These are phyloP conservation scores for Quambalaria eucalypti DNA, from an alignment of 1,284 basidiomycete species.

Conservation along the genomic window DNA sequence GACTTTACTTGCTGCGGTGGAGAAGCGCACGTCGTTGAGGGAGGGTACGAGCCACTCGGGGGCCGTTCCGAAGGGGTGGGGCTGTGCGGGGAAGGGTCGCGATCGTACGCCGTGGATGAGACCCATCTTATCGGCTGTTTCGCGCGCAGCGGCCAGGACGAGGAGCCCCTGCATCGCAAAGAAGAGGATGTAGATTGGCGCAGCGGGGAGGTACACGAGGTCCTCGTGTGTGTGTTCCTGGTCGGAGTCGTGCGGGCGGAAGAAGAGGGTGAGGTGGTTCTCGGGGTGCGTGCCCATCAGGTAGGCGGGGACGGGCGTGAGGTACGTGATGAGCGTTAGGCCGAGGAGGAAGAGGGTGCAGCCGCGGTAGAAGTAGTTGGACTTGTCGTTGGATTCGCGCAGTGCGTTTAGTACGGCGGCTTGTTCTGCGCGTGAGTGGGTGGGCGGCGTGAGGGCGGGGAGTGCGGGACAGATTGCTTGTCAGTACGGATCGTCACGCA, in stretches of 20 bases:
- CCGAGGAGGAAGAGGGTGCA: constrained; percentile 25
- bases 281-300: constrained; percentile 38
- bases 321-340: constrained; percentile 17
- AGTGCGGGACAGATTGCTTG: neutral
- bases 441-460: neutral
- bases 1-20: constrained; percentile 9
- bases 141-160: constrained; percentile 20
- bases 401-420: constrained; percentile 28
- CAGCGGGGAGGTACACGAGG: constrained; percentile 39
- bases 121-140: constrained; percentile 26
- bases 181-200: constrained; percentile 41
- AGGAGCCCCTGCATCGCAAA: constrained; percentile 23
- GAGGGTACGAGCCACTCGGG: constrained; percentile 32
- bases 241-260: constrained; percentile 21
- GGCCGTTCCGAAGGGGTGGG: constrained; percentile 43
- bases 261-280: constrained; percentile 37
- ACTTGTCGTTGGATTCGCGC: constrained; percentile 27
- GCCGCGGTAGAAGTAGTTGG: constrained; percentile 36
- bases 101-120: constrained; percentile 7
- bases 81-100: constrained; percentile 23
- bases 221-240: constrained; percentile 40
- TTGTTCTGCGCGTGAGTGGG: constrained; percentile 20
- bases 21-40: constrained; percentile 32
- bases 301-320: constrained; percentile 42
- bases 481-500: too few relatives aligned